Base-by-base conservation (phyloP, 148 eudicot species). In the Rhododendron mucronatum region DNA sequence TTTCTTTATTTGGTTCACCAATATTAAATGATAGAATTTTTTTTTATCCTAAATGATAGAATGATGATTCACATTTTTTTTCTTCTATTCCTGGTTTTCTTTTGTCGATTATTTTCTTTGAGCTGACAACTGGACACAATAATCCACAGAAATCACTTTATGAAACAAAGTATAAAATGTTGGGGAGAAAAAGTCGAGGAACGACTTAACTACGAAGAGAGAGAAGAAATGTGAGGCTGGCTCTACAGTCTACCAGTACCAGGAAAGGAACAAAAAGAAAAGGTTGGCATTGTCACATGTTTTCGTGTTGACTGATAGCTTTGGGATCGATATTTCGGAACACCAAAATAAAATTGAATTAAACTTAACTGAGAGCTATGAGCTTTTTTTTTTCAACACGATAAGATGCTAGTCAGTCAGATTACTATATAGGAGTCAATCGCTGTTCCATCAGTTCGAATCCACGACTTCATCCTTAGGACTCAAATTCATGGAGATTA, bases 281-380 rank as follows among this genome's bases (percentile, higher is more conserved):
- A 23, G 10, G 75, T 61, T 39, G 84, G 74, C 21, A 37, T 23
- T 37, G 51, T 61, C 84, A 82, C 84, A 57, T 35, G 84, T 12
- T 61, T 57, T 21, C 33, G 5, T 15, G 51, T 82, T 82, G 84
- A 61, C 84, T 39, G 74, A 82, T 82, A 39, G 84, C 21, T 82
- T 61, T 21, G 30, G 33, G 33, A 39, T 59, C 4, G 45, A 41
- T 41, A 41, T 41, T 53, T 57, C 21, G 23, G 63, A 16, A 57
- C 21, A 5, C 21, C 63, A 57, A 57, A 57, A 57, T 4, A 57
- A 55, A 8, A 15, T 55, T 55, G 63, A 18, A 57, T 57, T 57
- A 57, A 57, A 18, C 21, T 16, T 57, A 57, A 51, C 16, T 51
- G 55, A 50, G 14, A 13, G 13, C 55, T 41, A 41, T 41, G 44